Conservation (phyloP, 495 filamentous ascomycete species). For the Aspergillus sparsus region DNA sequence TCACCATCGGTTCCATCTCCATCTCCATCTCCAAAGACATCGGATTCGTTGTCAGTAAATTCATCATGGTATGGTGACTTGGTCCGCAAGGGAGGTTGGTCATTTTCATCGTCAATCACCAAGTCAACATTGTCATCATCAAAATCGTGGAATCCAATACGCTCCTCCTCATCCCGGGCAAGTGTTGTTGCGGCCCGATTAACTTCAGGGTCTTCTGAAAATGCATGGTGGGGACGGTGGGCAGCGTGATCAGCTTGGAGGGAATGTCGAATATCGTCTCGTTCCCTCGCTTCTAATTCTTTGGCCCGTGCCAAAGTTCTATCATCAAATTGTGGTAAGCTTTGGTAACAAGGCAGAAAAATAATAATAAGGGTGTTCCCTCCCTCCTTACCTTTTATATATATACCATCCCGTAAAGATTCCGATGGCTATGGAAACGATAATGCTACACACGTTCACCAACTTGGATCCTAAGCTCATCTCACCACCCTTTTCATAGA, state of each 20-base stretch:
- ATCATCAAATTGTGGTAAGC: background rate
- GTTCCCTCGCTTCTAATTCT: conserved; percentile 83
- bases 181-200: conserved; percentile 46
- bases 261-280: conserved; percentile 47
- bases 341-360: background rate
- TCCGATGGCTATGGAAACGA: conserved; percentile 68
- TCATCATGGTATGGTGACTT: conserved; percentile 49
- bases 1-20: conserved; percentile 43
- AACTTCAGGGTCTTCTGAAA: conserved; percentile 48
- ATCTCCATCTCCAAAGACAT: conserved; percentile 46
- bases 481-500: conserved; percentile 66
- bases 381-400: conserved; percentile 60
- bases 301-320: conserved; percentile 80
- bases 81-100: conserved; percentile 28
- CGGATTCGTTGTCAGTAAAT: conserved; percentile 57
- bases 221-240: conserved; percentile 41
- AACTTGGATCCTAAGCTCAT: conserved; percentile 56
- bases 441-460: conserved; percentile 81
- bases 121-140: conserved; percentile 48
- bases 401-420: conserved; percentile 79
- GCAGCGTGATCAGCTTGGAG: conserved; percentile 43
- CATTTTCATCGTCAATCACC: conserved; percentile 43
- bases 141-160: conserved; percentile 48
- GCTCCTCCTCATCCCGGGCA: conserved; percentile 51
- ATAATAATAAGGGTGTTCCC: background rate